A percentile compares a stretch with the other conserved stretches of the same genome.
Conservation (phyloP, 805 yeast species). For the Saccharomycopsis sp. region DNA sequence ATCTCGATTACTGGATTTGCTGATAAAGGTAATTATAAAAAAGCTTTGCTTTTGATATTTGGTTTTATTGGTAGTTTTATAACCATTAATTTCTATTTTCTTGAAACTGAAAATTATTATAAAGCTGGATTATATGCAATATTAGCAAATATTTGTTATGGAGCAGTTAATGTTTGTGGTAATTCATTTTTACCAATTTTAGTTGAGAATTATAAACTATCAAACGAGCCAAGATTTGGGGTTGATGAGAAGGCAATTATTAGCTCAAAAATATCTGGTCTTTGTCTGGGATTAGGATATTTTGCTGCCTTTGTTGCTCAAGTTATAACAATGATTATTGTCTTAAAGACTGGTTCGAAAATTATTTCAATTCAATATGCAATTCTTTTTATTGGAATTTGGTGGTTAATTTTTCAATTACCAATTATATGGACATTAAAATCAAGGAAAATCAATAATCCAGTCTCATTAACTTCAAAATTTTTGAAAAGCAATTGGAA, state of each 20-base stretch:
- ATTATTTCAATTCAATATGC: slow-evolving; percentile 44
- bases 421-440: slow-evolving; percentile 44
- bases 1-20: slow-evolving; percentile 66
- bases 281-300: slow-evolving; percentile 66
- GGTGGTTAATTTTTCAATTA: slow-evolving; percentile 69
- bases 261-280: slow-evolving; percentile 48
- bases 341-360: slow-evolving; percentile 30
- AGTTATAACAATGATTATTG: slow-evolving; percentile 41
- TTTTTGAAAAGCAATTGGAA: slow-evolving; percentile 14
- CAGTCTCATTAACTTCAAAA: slow-evolving; percentile 19
- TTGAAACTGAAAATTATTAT: slow-evolving; percentile 24
- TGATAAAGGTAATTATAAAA: slow-evolving; percentile 53
- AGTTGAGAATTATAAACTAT: slow-evolving; percentile 31
- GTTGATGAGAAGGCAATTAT: slow-evolving; percentile 25
- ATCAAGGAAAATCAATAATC: slow-evolving; percentile 30
- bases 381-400: slow-evolving; percentile 52
- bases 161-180: slow-evolving; percentile 73
- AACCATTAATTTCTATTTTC: slow-evolving; percentile 35
- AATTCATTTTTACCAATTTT: slow-evolving; percentile 61
- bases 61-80: slow-evolving; percentile 49
- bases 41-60: slow-evolving; percentile 42
- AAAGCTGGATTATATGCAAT: slow-evolving; percentile 40
- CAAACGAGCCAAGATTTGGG: too few species aligned
- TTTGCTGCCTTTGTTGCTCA: slow-evolving; percentile 61
- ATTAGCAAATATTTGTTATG: slow-evolving; percentile 58